Percentiles rank a stretch among this genome's conserved stretches.
Evolutionary conservation across 2,329 filamentous ascomycete species (phyloP).

Genomic region (Trichoderma sp.): DNA sequence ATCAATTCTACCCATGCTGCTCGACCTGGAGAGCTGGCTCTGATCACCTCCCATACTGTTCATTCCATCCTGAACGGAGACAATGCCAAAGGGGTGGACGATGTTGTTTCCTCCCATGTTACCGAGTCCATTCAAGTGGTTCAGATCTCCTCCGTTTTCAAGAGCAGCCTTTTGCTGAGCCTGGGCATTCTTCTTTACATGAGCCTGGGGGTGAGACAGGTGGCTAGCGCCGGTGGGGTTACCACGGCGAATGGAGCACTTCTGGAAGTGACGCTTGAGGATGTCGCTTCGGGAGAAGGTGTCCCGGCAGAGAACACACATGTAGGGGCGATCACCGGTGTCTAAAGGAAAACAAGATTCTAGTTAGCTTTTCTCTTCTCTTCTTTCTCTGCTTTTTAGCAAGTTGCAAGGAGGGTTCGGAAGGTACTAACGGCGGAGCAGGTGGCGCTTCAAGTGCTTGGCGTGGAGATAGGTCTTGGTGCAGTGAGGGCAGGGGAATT

Average conservation of each 20-base stretch:
- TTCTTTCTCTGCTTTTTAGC: not conserved
- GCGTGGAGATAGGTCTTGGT: slow-evolving; percentile 97
- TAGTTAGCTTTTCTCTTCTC: not conserved
- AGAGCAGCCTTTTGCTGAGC: slow-evolving; percentile 61
- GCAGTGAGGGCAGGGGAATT: slow-evolving; percentile 97
- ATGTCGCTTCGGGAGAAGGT: slow-evolving; percentile 98
- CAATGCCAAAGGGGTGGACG: slow-evolving; percentile 59
- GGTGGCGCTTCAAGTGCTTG: slow-evolving; percentile 95
- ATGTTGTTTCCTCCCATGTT: slow-evolving; percentile 60
- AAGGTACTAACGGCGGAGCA: slow-evolving; percentile 81
- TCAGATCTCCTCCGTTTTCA: slow-evolving; percentile 55
- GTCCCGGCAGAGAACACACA: slow-evolving; percentile 96
- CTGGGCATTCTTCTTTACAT: slow-evolving; percentile 75
- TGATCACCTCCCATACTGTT: slow-evolving; percentile 62
- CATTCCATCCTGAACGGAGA: slow-evolving; percentile 58
- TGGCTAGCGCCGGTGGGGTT: slow-evolving; percentile 96
- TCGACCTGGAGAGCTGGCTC: slow-evolving; percentile 62
- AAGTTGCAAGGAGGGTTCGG: not conserved
- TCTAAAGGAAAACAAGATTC: slow-evolving; percentile 53
- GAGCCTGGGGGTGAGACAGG: slow-evolving; percentile 86
- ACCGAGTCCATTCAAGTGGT: slow-evolving; percentile 62
- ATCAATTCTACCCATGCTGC: slow-evolving; percentile 60
- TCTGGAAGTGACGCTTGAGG: slow-evolving; percentile 97
- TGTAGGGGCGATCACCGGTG: slow-evolving; percentile 96
- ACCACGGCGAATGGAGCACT: slow-evolving; percentile 93